A percentile compares a stretch with the other conserved stretches of the same genome.
Evolutionary conservation across 768 basidiomycete species (phyloP).

Genomic region (Galerina marginata): DNA sequence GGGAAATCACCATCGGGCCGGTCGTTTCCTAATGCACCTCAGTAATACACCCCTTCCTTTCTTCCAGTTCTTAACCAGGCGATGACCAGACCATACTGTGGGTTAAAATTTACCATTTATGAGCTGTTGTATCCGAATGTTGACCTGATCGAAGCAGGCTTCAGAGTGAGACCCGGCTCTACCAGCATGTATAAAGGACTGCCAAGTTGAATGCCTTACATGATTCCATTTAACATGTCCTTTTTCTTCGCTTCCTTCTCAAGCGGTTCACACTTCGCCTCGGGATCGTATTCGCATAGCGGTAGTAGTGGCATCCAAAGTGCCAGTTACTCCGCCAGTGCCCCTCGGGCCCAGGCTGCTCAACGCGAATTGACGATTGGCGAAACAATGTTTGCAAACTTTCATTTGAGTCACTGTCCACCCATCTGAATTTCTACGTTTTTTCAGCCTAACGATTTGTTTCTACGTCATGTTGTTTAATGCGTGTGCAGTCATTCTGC

Average conservation of each 20-base stretch:
- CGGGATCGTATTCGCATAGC: neutral
- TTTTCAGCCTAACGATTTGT: neutral
- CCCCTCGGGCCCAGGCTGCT: no score
- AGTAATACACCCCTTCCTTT: no score
- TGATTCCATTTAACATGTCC: neutral
- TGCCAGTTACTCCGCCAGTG: neutral
- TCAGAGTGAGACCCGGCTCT: neutral
- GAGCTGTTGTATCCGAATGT: no score
- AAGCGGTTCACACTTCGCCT: neutral
- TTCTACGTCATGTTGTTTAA: neutral
- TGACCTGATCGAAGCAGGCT: neutral
- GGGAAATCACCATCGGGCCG: no score
- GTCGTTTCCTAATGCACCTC: no score
- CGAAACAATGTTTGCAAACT: no score
- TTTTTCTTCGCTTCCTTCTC: neutral
- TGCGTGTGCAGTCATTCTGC: neutral
- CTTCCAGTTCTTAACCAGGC: no score
- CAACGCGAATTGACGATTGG: no score
- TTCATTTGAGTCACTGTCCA: no score
- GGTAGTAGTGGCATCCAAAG: neutral
- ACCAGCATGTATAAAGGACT: neutral
- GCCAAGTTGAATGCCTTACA: neutral
- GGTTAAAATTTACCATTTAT: no score
- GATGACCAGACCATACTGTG: no score
- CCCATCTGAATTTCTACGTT: neutral